Conservation (phyloP, 768 basidiomycete genomes). For the Auriculariales sp. region DNA sequence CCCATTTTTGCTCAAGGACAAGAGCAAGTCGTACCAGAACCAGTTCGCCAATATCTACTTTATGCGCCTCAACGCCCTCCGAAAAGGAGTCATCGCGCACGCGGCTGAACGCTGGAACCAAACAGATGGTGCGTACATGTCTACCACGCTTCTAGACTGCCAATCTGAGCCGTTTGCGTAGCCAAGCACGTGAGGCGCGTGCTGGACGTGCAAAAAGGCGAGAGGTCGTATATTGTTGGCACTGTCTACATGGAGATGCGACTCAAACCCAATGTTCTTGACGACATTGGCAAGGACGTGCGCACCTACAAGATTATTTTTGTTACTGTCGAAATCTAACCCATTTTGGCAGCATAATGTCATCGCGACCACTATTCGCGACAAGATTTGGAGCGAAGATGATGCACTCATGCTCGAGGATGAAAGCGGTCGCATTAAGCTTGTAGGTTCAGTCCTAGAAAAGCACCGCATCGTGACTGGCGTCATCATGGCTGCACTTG, state of each 20-base stretch:
- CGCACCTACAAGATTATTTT: slow-evolving; percentile 16
- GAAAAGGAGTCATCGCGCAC: slow-evolving; percentile 29
- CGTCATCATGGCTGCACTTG: slow-evolving; percentile 77
- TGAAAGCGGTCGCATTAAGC: slow-evolving; percentile 80
- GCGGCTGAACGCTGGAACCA: slow-evolving; percentile 38
- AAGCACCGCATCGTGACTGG: slow-evolving; percentile 70
- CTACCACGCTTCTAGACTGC: neutral
- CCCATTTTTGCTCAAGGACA: slow-evolving; percentile 26
- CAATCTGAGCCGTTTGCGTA: neutral
- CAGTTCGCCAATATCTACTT: slow-evolving; percentile 69
- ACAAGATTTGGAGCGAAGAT: slow-evolving; percentile 60
- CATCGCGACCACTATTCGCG: slow-evolving; percentile 61
- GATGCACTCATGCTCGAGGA: slow-evolving; percentile 89
- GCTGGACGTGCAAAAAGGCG: slow-evolving; percentile 72
- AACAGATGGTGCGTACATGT: slow-evolving; percentile 21
- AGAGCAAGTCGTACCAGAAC: slow-evolving; percentile 42
- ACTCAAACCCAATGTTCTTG: slow-evolving; percentile 93
- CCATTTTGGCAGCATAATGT: slow-evolving; percentile 57
- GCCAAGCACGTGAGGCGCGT: slow-evolving; percentile 60
- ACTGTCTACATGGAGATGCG: slow-evolving; percentile 99
- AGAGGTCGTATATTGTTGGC: slow-evolving; percentile 82
- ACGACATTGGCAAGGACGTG: slow-evolving; percentile 88
- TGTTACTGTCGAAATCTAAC: slow-evolving; percentile 5
- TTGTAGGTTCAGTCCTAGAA: slow-evolving; percentile 62
- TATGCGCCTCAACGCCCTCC: slow-evolving; percentile 35